Base-by-base conservation (phyloP, 2,329 filamentous ascomycete genomes). In the Calonectria montana region DNA sequence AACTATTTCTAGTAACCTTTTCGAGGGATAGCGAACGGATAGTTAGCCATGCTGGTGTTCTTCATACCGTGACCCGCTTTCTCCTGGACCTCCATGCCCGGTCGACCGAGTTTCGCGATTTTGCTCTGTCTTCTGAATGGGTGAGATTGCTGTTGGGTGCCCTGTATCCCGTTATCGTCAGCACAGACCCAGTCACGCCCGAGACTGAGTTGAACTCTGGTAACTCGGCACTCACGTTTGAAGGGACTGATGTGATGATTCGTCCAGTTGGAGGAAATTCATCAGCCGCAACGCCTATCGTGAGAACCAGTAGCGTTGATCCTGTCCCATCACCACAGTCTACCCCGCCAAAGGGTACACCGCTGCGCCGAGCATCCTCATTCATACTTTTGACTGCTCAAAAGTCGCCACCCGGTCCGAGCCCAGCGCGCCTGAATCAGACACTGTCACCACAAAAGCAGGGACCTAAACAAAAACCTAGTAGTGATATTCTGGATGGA, bases 81-180 rank as follows among this genome's bases (percentile, higher is more conserved):
- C 84, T 98, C 39, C 88, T 92, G 8, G 92, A 96, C 77, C 86
- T 98, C 13, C 95, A 98, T 76, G 85, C 87, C n/a, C 91, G 92
- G 45, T 98, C 94, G 4, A 82, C 87, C 2, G 89, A 90, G 29
- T 98, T 98, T 81, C 90, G 94, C 69, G 95, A 98, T 53, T 98
- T 97, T 82, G 91, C 94, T 0, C 84, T 93, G 13, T 89, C 89
- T 0, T 97, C 96, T 0, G 93, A 94, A 53, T 98, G 98, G 82
- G 86, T 96, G 1, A 92, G 96, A 72, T 88, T 95, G 57, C 85
- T 99, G 4, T 87, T 98, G 0, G 90, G 91, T 41, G 92, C 95
- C 15, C 86, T 98, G 2, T 99, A 97, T 80, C 96, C 97, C 2
- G 91, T 97, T 21, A 90, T 98, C 62, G 95, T 98, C 29, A 96